phyloP scores from a whole-genome alignment of 768 basidiomycete genomes.

The Sarcomyxa edulis region DNA sequence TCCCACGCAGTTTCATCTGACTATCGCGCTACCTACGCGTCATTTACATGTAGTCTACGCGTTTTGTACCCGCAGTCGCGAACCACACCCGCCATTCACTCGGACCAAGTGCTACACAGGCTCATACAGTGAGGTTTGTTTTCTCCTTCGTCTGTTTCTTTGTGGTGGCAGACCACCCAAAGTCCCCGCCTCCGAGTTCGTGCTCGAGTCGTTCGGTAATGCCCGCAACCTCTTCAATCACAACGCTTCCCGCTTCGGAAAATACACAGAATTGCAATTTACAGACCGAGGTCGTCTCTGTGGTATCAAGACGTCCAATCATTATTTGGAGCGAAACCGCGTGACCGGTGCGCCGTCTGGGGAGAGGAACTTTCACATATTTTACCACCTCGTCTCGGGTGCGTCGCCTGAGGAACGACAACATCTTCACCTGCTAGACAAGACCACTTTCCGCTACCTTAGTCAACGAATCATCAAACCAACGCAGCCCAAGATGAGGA shows the following conservation, averaged over 20 bases:
- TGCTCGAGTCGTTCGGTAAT: conserved; percentile 92
- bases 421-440: conserved; percentile 80
- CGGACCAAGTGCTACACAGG: no score
- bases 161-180: no score
- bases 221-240: conserved; percentile 89
- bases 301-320: conserved; percentile 93
- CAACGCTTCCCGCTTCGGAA: conserved; percentile 95
- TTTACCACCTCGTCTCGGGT: conserved; percentile 94
- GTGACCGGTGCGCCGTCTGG: conserved; percentile 86
- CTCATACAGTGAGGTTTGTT: no score
- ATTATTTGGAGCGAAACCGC: conserved; percentile 89
- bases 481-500: conserved; percentile 69
- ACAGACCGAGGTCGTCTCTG: conserved; percentile 83
- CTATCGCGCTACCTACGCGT: no score
- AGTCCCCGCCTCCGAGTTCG: conserved; percentile 91
- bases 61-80: no score
- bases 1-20: no score
- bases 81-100: no score
- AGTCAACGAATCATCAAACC: conserved; percentile 61
- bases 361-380: conserved; percentile 96
- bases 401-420: conserved; percentile 84
- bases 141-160: no score
- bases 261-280: conserved; percentile 98
- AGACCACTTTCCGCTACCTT: conserved; percentile 81
- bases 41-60: no score